A percentile compares a stretch with the other conserved stretches of the same genome.
Conservation (phyloP, 495 filamentous ascomycete genomes). For the Tuber magnatum region DNA sequence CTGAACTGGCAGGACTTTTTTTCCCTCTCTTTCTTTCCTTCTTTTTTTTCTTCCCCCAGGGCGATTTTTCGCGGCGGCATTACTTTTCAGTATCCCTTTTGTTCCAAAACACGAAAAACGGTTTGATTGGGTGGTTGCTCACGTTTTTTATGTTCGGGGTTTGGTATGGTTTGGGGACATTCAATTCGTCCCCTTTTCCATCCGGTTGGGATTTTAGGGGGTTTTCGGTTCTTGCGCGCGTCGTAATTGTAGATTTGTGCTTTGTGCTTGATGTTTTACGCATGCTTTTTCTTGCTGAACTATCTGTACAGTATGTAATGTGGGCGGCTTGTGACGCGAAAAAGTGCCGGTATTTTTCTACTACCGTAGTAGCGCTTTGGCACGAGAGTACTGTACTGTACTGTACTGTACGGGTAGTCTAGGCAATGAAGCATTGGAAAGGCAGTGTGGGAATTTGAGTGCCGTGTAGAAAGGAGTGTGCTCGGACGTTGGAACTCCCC, state of each 20-base stretch:
- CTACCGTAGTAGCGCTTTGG: not conserved
- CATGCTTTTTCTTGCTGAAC: not conserved
- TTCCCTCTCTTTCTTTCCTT: not conserved
- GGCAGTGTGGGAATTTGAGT: not conserved
- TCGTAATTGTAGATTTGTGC: not conserved
- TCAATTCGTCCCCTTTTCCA: not conserved
- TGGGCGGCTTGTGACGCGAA: not conserved
- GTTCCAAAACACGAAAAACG: not conserved
- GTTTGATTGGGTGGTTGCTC: not conserved
- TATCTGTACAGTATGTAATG: not conserved
- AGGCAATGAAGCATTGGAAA: not conserved
- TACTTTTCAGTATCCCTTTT: not conserved
- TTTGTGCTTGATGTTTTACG: not conserved
- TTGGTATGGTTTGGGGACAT: not conserved
- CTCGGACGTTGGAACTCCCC: not conserved
- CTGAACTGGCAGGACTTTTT: not conserved
- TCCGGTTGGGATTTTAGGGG: not conserved
- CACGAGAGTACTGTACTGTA: not conserved
- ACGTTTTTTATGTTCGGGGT: not conserved
- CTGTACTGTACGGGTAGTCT: not conserved
- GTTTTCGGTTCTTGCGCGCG: not conserved
- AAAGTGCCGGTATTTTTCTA: not conserved
- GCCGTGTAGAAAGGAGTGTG: too few relatives aligned
- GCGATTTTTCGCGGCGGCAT: not conserved
- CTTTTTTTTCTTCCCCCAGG: too few relatives aligned